These are phyloP conservation scores for Diaporthe sp. DNA, from an alignment of 2,329 filamentous ascomycete genomes.

Conservation along the genomic window DNA sequence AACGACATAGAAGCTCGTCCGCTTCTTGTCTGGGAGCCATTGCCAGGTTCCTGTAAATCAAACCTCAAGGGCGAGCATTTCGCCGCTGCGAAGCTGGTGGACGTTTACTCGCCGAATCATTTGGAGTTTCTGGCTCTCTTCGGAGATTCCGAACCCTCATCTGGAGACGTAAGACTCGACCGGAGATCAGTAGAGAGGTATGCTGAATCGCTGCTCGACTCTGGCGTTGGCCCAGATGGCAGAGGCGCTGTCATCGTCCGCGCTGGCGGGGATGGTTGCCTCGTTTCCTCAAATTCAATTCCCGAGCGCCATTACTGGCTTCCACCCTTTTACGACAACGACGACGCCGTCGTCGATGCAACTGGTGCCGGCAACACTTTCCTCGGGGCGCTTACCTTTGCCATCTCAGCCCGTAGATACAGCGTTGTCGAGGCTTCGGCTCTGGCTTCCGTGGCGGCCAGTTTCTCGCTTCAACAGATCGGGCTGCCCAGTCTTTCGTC, in stretches of 20 bases:
- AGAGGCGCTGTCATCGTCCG: constrained; percentile 11
- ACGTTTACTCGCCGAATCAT: constrained; percentile 51
- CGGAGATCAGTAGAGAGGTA: background rate
- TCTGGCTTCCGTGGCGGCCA: constrained; percentile 46
- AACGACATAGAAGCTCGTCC: background rate
- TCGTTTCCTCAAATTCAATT: constrained; percentile 13
- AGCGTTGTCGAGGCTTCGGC: constrained; percentile 41
- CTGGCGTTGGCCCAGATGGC: constrained; percentile 8
- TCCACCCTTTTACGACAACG: constrained; percentile 41
- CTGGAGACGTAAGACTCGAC: background rate
- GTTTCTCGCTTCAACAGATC: constrained; percentile 46
- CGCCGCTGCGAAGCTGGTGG: constrained; percentile 42
- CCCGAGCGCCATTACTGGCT: constrained; percentile 40
- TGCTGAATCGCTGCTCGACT: background rate
- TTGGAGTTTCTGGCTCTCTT: constrained; percentile 45
- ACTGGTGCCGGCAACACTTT: constrained; percentile 51
- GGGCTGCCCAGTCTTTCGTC: constrained; percentile 39
- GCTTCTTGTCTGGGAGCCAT: constrained; percentile 28
- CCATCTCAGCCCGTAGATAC: constrained; percentile 38
- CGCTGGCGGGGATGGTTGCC: constrained; percentile 22
- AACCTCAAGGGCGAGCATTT: constrained; percentile 41
- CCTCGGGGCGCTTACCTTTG: constrained; percentile 45
- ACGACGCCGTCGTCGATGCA: constrained; percentile 43
- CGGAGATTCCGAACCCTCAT: background rate
- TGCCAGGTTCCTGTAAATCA: constrained; percentile 36